phyloP scores from a whole-genome alignment of 2,329 filamentous ascomycete species.

The Cryphonectria carpinicola region DNA sequence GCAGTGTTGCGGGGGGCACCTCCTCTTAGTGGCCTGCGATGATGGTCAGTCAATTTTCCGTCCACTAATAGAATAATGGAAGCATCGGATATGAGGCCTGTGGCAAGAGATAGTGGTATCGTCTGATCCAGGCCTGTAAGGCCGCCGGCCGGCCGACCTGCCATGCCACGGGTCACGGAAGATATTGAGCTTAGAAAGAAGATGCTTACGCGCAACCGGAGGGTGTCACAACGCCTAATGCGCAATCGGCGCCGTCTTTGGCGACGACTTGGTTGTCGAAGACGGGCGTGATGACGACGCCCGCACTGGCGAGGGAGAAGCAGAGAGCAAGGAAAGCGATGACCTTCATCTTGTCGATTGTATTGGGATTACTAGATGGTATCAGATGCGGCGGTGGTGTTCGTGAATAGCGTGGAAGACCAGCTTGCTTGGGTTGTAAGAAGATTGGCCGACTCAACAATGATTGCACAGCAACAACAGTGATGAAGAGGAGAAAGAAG shows the following conservation, averaged over 20 bases:
- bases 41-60: background rate
- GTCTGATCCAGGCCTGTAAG: background rate
- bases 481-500: background rate
- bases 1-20: constrained; percentile 24
- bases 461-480: constrained; percentile 12
- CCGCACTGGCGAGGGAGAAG: constrained; percentile 53
- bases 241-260: constrained; percentile 54
- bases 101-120: no score
- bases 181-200: background rate
- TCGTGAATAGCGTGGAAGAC: constrained; percentile 1
- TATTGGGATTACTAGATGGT: background rate
- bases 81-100: background rate
- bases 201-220: constrained; percentile 59
- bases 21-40: constrained; percentile 22
- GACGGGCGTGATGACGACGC: constrained; percentile 60
- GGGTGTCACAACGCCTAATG: constrained; percentile 59
- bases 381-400: background rate
- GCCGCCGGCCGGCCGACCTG: background rate
- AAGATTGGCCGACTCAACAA: background rate
- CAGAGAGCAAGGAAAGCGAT: constrained; percentile 47
- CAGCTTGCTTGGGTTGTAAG: constrained; percentile 5
- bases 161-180: background rate
- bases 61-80: background rate
- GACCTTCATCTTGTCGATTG: constrained; percentile 46
- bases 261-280: constrained; percentile 54